These are phyloP conservation scores for Russula brevipes DNA, from an alignment of 768 basidiomycete genomes.

Conservation along the genomic window DNA sequence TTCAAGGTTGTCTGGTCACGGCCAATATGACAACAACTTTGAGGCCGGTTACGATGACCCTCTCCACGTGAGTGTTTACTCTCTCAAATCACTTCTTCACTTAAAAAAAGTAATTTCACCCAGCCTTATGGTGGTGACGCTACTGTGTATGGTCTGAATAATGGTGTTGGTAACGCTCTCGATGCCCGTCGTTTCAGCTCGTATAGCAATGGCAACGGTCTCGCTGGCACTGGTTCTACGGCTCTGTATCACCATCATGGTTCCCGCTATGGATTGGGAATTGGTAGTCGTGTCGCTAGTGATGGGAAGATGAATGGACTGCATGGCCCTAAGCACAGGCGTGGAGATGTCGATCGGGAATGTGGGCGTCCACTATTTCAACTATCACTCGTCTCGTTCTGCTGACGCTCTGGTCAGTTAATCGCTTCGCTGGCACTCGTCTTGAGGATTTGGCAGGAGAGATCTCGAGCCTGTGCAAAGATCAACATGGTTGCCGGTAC, in stretches of 20 bases:
- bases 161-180: conserved; percentile 32
- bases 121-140: conserved; percentile 55
- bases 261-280: conserved; percentile 66
- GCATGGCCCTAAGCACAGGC: conserved; percentile 91
- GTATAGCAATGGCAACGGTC: conserved; percentile 39
- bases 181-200: conserved; percentile 51
- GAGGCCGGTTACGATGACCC: conserved; percentile 53
- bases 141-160: conserved; percentile 36
- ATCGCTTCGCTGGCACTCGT: conserved; percentile 93
- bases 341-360: conserved; percentile 88
- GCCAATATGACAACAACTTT: conserved; percentile 52
- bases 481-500: conserved; percentile 98
- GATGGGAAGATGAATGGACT: conserved; percentile 83
- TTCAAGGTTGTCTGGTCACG: conserved; percentile 55
- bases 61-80: conserved; percentile 41
- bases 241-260: conserved; percentile 74
- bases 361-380: conserved; percentile 39
- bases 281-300: conserved; percentile 49
- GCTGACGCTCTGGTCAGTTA: conserved; percentile 48
- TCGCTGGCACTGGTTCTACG: conserved; percentile 52
- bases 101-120: conserved; percentile 17
- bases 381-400: conserved; percentile 15
- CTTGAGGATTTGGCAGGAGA: conserved; percentile 95
- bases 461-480: conserved; percentile 91
- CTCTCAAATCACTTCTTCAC: background rate